These are phyloP conservation scores for barrel medic (Medicago truncatula) DNA, from an alignment of 306 rosid genomes.

Conservation along the genomic window DNA sequence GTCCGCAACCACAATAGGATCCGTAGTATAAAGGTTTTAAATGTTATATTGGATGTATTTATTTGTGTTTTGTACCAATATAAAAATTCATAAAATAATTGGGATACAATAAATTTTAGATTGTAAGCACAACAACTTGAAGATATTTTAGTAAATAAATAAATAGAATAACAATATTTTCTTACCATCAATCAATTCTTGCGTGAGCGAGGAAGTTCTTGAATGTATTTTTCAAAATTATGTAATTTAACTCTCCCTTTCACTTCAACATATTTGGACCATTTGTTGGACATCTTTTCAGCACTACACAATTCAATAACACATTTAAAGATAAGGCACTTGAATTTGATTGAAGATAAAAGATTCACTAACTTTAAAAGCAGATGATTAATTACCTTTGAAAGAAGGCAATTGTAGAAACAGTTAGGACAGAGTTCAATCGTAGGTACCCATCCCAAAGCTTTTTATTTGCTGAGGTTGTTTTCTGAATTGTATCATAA, in stretches of 20 bases:
- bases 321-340: neutral
- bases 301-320: neutral
- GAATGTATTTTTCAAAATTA: constrained; percentile 7
- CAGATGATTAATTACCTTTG: neutral
- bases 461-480: neutral
- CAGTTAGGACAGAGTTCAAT: neutral
- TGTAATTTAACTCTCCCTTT: neutral
- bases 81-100: too few relatives aligned
- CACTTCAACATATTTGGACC: neutral
- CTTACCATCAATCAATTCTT: constrained; percentile 12
- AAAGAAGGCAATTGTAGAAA: neutral
- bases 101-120: too few relatives aligned
- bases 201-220: neutral
- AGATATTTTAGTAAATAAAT: neutral
- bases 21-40: too few relatives aligned
- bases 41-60: too few relatives aligned
- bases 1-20: too few relatives aligned
- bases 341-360: too few relatives aligned
- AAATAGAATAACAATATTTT: neutral
- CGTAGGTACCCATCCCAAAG: constrained; percentile 15
- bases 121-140: too few relatives aligned
- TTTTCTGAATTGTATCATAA: neutral
- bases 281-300: constrained; percentile 13
- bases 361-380: neutral
- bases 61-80: too few relatives aligned